phyloP scores from a whole-genome alignment of 2,329 filamentous ascomycete genomes.

The Calonectria crousiana region DNA sequence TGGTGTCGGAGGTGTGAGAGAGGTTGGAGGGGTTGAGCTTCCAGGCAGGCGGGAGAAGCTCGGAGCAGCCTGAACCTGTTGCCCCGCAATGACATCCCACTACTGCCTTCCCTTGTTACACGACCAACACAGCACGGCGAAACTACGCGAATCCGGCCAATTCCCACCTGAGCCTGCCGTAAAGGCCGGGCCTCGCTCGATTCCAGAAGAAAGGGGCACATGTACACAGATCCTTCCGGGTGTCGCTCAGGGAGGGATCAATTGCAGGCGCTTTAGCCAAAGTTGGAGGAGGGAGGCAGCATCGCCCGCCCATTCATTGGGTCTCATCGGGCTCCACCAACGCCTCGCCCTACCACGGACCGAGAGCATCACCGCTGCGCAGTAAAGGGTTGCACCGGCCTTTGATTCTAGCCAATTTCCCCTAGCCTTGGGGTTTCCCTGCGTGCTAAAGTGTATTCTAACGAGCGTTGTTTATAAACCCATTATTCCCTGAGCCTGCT shows the following conservation, averaged over 20 bases:
- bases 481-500: neutral
- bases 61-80: constrained; percentile 36
- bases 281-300: neutral
- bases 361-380: neutral
- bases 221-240: neutral
- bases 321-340: neutral
- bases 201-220: neutral
- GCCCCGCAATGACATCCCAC: constrained; percentile 45
- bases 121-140: neutral
- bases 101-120: neutral
- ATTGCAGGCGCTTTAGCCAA: neutral
- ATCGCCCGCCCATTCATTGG: neutral
- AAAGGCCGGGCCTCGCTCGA: neutral
- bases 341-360: neutral
- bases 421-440: neutral
- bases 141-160: constrained; percentile 7
- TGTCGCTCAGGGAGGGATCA: neutral
- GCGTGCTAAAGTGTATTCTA: neutral
- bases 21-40: constrained; percentile 38
- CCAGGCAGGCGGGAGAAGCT: constrained; percentile 44
- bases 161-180: neutral
- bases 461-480: neutral
- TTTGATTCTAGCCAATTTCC: neutral
- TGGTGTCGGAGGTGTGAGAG: constrained; percentile 21
- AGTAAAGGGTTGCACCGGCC: neutral